These are phyloP conservation scores for Cynanchum wilfordii DNA, from an alignment of 257 asterid species.

Conservation along the genomic window DNA sequence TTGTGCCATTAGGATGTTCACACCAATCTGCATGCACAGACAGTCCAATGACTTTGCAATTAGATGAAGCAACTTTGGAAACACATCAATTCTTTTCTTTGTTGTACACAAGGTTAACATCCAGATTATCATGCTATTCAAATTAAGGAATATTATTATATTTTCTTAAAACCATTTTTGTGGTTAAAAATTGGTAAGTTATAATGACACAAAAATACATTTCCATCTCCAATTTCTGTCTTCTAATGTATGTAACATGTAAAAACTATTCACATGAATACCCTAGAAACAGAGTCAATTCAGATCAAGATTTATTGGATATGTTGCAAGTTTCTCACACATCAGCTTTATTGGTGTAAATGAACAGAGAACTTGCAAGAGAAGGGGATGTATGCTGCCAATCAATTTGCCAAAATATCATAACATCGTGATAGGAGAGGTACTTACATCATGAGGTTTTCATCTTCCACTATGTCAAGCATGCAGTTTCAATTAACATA, in stretches of 20 bases:
- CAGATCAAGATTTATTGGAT: neutral
- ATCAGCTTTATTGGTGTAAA: neutral
- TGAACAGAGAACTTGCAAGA: neutral
- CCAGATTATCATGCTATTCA: neutral
- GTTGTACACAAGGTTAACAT: neutral
- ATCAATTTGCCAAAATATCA: neutral
- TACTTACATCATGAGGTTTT: neutral
- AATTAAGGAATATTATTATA: neutral
- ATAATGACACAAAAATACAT: neutral
- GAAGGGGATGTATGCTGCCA: neutral
- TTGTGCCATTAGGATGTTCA: constrained; percentile 94
- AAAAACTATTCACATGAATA: neutral
- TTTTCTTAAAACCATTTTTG: neutral
- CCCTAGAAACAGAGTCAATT: no score
- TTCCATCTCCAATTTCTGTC: neutral
- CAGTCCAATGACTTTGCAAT: constrained; percentile 3
- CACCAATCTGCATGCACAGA: constrained; percentile 64
- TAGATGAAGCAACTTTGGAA: neutral
- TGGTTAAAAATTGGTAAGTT: neutral
- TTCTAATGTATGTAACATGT: neutral
- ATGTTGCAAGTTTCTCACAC: neutral
- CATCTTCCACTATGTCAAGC: neutral
- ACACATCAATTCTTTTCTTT: neutral
- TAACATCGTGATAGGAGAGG: neutral
- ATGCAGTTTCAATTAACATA: neutral